Percentiles rank a stretch among this genome's conserved stretches.
These are phyloP conservation scores for Bullera alba DNA, from an alignment of 768 basidiomycete genomes.

Conservation along the genomic window DNA sequence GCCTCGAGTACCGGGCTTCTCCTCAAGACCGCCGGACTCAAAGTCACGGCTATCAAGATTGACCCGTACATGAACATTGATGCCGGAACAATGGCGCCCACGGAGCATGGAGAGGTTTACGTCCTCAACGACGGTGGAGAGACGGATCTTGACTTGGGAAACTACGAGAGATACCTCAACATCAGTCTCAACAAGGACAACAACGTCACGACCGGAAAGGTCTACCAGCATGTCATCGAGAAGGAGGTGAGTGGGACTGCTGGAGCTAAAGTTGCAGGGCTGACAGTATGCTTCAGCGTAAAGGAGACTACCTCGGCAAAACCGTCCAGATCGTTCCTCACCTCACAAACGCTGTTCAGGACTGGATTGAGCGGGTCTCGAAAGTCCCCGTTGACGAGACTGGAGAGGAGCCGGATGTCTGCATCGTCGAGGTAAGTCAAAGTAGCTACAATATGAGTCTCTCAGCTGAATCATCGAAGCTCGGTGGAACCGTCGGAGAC, in stretches of 20 bases:
- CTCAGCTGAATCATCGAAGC: conserved; percentile 50
- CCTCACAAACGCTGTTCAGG: conserved; percentile 92
- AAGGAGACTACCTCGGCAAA: conserved; percentile 76
- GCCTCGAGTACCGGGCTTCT: conserved; percentile 94
- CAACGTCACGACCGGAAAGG: conserved; percentile 98
- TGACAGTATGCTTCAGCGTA: conserved; percentile 46
- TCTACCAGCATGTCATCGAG: conserved; percentile 93
- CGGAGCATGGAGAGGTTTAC: conserved; percentile 99
- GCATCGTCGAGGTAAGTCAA: conserved; percentile 79
- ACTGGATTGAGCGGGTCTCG: conserved; percentile 94
- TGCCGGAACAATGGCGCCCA: conserved; percentile 97
- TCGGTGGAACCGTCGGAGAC: conserved; percentile 96
- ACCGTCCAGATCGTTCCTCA: conserved; percentile 97
- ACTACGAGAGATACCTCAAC: conserved; percentile 96
- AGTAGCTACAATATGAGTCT: neutral
- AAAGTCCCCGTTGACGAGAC: conserved; percentile 92
- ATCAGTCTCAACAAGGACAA: conserved; percentile 90
- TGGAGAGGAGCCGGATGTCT: conserved; percentile 86
- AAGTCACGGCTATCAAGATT: conserved; percentile 98
- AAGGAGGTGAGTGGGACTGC: conserved; percentile 63
- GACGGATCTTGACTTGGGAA: conserved; percentile 94
- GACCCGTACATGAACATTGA: conserved; percentile 99
- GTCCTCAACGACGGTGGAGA: conserved; percentile 97
- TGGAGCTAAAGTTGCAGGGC: neutral
- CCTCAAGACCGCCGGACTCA: conserved; percentile 87